Evolutionary conservation across 768 basidiomycete genomes (phyloP).

Genomic region (Leccinum variicolor): DNA sequence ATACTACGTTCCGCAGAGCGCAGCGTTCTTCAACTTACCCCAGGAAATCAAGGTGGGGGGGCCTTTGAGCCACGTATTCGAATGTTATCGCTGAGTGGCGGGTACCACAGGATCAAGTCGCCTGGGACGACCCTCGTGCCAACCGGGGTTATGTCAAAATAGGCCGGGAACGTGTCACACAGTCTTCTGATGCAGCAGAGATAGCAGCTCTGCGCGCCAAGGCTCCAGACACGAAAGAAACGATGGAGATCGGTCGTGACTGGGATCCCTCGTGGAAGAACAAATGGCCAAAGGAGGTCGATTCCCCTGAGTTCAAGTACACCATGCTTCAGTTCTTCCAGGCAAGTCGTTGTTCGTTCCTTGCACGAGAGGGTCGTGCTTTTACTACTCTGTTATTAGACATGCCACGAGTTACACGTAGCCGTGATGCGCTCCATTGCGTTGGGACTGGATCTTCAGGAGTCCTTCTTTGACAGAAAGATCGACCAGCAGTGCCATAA

Average conservation of each 20-base stretch:
- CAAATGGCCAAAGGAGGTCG: conserved; percentile 67
- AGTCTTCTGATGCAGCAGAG: conserved; percentile 64
- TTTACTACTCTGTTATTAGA: conserved; percentile 34
- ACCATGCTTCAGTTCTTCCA: conserved; percentile 77
- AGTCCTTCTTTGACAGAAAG: conserved; percentile 71
- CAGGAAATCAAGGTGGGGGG: conserved; percentile 51
- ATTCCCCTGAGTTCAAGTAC: conserved; percentile 63
- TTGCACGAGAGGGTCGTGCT: neutral
- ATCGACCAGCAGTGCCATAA: conserved; percentile 80
- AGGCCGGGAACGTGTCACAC: conserved; percentile 81
- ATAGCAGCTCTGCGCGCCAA: conserved; percentile 70
- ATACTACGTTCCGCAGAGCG: conserved; percentile 47
- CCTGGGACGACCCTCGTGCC: conserved; percentile 83
- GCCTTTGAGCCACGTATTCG: neutral
- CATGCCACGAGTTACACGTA: conserved; percentile 72
- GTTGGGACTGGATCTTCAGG: conserved; percentile 69
- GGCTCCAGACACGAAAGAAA: conserved; percentile 80
- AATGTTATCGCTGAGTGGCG: neutral
- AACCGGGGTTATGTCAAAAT: conserved; percentile 82
- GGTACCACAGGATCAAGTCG: conserved; percentile 48
- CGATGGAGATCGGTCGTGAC: conserved; percentile 88
- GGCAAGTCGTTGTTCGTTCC: conserved; percentile 31
- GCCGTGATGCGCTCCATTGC: conserved; percentile 85
- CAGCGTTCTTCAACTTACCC: conserved; percentile 70
- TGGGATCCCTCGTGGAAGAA: conserved; percentile 79